phyloP scores from a whole-genome alignment of 352 stramenopile genomes.

The Phytopythium kandeliae region DNA sequence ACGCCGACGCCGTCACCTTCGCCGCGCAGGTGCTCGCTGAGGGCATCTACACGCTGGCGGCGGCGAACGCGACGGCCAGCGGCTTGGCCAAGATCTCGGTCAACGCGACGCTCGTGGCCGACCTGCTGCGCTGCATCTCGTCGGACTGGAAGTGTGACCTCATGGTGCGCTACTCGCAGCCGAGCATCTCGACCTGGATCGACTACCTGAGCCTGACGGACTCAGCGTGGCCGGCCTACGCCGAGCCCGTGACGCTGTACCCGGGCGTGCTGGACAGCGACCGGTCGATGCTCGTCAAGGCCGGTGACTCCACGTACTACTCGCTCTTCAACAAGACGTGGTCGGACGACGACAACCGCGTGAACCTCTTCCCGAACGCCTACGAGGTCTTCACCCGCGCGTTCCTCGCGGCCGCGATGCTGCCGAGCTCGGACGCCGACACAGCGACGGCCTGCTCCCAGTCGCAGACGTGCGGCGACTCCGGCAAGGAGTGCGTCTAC shows the following conservation, averaged over 20 bases:
- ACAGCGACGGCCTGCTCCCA: constrained; percentile 35
- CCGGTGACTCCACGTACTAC: constrained; percentile 24
- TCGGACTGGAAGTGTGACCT: constrained; percentile 65
- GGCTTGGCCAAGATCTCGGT: constrained; percentile 40
- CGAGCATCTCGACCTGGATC: constrained; percentile 53
- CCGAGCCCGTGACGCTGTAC: constrained; percentile 54
- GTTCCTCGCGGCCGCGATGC: constrained; percentile 59
- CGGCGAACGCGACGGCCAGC: constrained; percentile 33
- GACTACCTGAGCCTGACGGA: constrained; percentile 49
- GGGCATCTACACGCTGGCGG: constrained; percentile 56
- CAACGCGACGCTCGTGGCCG: constrained; percentile 45
- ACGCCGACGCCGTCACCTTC: constrained; percentile 42
- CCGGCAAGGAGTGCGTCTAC: constrained; percentile 68
- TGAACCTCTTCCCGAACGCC: constrained; percentile 74
- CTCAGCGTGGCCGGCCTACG: constrained; percentile 45
- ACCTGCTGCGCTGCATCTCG: constrained; percentile 53
- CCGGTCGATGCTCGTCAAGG: constrained; percentile 48
- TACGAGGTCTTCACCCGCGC: constrained; percentile 75
- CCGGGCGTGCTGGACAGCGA: constrained; percentile 35
- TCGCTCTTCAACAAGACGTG: constrained; percentile 49
- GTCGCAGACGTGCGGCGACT: constrained; percentile 44
- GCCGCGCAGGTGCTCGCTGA: constrained; percentile 75
- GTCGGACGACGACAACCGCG: constrained; percentile 42
- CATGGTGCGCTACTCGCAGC: constrained; percentile 65
- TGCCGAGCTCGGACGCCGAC: constrained; percentile 28